A percentile compares a stretch with the other conserved stretches of the same genome.
phyloP scores from a whole-genome alignment of 768 basidiomycete genomes.

The Paxillus rubicundulus region DNA sequence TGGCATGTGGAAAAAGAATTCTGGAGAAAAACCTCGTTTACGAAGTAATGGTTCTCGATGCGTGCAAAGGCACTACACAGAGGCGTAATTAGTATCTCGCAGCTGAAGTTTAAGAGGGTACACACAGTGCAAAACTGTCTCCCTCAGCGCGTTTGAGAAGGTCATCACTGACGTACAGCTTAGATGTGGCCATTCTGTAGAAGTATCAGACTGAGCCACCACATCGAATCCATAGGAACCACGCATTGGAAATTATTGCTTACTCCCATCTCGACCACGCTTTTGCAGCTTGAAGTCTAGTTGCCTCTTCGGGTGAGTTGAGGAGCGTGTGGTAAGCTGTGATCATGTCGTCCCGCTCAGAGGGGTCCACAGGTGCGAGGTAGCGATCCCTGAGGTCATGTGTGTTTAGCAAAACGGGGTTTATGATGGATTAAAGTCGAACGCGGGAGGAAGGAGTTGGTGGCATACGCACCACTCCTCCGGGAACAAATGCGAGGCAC shows the following conservation, averaged over 20 bases:
- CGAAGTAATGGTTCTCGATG: conserved; percentile 90
- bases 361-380: conserved; percentile 73
- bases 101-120: conserved; percentile 9
- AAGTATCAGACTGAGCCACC: not conserved
- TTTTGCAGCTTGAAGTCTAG: conserved; percentile 65
- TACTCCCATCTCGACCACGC: conserved; percentile 93
- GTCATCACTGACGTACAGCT: conserved; percentile 64
- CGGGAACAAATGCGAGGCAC: conserved; percentile 78
- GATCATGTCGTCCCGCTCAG: conserved; percentile 77
- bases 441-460: too few relatives aligned
- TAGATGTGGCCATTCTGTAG: conserved; percentile 77
- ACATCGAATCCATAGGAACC: not conserved
- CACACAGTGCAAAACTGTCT: conserved; percentile 75
- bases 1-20: not conserved
- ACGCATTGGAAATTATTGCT: conserved; percentile 30
- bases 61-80: conserved; percentile 70
- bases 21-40: conserved; percentile 58
- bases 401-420: not conserved
- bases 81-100: conserved; percentile 7
- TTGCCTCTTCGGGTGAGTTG: conserved; percentile 66
- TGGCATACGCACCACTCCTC: conserved; percentile 68
- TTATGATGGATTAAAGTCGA: not conserved
- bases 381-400: conserved; percentile 69
- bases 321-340: conserved; percentile 81
- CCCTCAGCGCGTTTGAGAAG: conserved; percentile 67